Percentiles rank a stretch among this genome's conserved stretches.
phyloP scores from a whole-genome alignment of 169 alveolate genomes.

The Cryptosporidium canis region DNA sequence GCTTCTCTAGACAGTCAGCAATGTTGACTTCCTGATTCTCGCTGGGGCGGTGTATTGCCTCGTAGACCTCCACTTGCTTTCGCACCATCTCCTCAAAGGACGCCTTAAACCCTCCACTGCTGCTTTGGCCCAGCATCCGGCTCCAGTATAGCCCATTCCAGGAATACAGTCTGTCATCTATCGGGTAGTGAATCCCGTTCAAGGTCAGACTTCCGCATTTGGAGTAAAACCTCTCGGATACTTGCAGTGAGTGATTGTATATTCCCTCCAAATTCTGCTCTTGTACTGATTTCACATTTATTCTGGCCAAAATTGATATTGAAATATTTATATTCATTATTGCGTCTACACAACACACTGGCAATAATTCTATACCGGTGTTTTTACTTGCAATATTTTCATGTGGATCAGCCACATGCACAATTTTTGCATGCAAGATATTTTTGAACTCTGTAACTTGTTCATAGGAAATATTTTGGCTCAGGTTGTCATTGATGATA shows the following conservation, averaged over 20 bases:
- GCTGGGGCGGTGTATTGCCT: neutral
- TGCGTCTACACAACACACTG: slow-evolving; percentile 66
- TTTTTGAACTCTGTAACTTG: slow-evolving; percentile 24
- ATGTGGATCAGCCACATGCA: slow-evolving; percentile 4
- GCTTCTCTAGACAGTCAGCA: neutral
- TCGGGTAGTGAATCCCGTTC: slow-evolving; percentile 61
- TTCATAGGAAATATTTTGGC: slow-evolving; percentile 31
- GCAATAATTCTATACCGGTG: slow-evolving; percentile 11
- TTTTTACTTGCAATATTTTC: slow-evolving; percentile 5
- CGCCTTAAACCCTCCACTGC: neutral
- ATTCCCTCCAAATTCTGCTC: neutral
- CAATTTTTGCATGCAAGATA: neutral
- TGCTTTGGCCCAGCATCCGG: neutral
- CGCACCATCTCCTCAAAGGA: slow-evolving; percentile 14
- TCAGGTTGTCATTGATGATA: slow-evolving; percentile 29
- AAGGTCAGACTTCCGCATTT: slow-evolving; percentile 46
- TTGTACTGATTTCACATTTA: neutral
- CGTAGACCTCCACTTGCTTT: neutral
- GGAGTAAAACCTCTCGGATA: slow-evolving; percentile 52
- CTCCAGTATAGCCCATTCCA: slow-evolving; percentile 64
- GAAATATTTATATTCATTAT: slow-evolving; percentile 58
- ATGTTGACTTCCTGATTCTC: neutral
- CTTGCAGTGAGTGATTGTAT: slow-evolving; percentile 6
- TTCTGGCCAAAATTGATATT: slow-evolving; percentile 1
- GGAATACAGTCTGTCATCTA: slow-evolving; percentile 19